Base-by-base conservation (phyloP, 2,329 filamentous ascomycete species). In the Stemphylium vesicarium region DNA sequence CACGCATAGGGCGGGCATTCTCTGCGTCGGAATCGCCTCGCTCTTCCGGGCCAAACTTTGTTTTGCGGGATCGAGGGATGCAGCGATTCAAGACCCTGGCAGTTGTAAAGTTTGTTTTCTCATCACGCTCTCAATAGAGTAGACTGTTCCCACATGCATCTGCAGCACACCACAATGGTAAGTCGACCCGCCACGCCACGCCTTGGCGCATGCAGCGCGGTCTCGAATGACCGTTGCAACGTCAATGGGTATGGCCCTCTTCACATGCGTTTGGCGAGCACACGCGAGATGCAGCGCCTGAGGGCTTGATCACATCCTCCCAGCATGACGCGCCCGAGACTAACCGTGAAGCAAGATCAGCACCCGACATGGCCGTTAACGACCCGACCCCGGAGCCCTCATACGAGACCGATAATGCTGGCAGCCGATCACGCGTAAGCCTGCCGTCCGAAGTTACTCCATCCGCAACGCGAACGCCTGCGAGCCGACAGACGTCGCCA, bases 401-500 rank as follows among this genome's bases (percentile, higher is more conserved):
- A 49, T 36, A 50, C 53, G 42, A 58, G 44, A 59, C 53, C 49
- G 58, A 49, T 37, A 29, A 60, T 64, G 50, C 57, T 56, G 54
- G 55, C 41, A 48, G 59, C 53, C 44, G 47, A 56, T 62, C 61
- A 55, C 53, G 49, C 18, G 46, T 48, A 50, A 60, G 56, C 53
- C 46, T 50, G 50, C 57, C 60, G 33, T 56, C 60, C 31, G 57
- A 54, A 46, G 31, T 35, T 44, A 32, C 38, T 29, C 35, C 38
- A 15, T 40, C 47, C 33, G 56, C 57, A 39, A 50, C 47, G 44
- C 52, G 40, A 50, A 36, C 42, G 44, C 33, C 26, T 35, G 39
- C 41, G 26, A n/a, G 9, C 20, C 33, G 16, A 20, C 49, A 11
- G 32, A 31, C 53, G 22, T 43, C 50, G 13, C 26, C 55, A 24